phyloP scores from a whole-genome alignment of 2,329 filamentous ascomycete species.

The Fusarium sp. region DNA sequence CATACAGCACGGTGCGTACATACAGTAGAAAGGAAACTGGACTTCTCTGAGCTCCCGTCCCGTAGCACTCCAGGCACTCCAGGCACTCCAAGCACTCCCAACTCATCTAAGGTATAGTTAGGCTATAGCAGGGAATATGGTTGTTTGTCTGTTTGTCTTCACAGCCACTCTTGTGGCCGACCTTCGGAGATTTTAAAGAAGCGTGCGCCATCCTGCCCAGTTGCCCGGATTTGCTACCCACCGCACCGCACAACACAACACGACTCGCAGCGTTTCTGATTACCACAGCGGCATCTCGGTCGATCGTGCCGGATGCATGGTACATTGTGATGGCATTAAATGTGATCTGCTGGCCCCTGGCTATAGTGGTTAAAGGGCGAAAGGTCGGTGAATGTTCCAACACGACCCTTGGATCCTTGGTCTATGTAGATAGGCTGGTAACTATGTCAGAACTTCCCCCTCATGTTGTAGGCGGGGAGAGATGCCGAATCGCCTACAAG shows the following conservation, averaged over 20 bases:
- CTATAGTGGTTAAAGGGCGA: neutral
- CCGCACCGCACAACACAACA: neutral
- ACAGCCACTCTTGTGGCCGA: neutral
- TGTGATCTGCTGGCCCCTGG: constrained; percentile 1
- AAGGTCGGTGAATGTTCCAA: constrained; percentile 6
- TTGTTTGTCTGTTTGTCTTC: neutral
- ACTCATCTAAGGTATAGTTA: neutral
- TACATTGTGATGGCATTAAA: constrained; percentile 1
- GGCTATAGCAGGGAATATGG: neutral
- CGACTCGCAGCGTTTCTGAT: neutral
- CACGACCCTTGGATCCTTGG: constrained; percentile 2
- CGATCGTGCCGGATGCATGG: neutral
- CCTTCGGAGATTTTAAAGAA: neutral
- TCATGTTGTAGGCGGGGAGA: neutral
- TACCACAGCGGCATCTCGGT: neutral
- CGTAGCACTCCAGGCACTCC: neutral
- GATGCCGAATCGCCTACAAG: neutral
- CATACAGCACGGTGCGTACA: too few species aligned
- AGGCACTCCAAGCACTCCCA: neutral
- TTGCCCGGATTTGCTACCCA: constrained; percentile 1
- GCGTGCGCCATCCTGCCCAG: constrained; percentile 1
- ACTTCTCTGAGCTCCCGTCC: neutral
- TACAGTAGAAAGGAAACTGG: too few species aligned
- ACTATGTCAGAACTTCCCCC: neutral
- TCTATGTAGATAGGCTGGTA: neutral